Percentiles rank a stretch among this genome's conserved stretches.
Evolutionary conservation across 2,329 filamentous ascomycete genomes (phyloP).

Genomic region (Fusarium kyushuense): DNA sequence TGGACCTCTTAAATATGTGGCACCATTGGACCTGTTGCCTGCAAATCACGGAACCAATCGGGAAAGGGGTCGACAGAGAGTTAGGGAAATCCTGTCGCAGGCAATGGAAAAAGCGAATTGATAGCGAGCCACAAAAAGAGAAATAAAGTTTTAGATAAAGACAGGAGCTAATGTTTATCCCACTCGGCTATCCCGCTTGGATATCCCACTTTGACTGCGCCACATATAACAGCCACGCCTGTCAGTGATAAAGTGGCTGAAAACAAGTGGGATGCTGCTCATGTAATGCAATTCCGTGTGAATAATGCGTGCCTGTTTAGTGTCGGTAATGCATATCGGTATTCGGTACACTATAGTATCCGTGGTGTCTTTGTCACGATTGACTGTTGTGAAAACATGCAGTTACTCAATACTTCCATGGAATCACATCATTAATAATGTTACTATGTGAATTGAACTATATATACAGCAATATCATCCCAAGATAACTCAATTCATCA

Average conservation of each 20-base stretch:
- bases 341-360: background rate
- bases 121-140: accelerated
- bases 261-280: background rate
- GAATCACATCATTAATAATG: background rate
- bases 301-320: background rate
- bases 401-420: background rate
- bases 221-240: background rate
- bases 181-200: slow-evolving; percentile 32
- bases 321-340: background rate
- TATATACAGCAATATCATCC: slow-evolving; percentile 1
- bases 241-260: background rate
- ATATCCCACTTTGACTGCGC: background rate
- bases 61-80: background rate
- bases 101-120: background rate
- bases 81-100: accelerated
- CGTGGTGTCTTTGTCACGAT: background rate
- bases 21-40: background rate
- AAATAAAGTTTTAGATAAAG: no score
- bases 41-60: background rate
- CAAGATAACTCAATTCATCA: background rate
- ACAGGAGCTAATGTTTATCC: no score
- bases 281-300: background rate
- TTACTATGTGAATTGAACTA: background rate
- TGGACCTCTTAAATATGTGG: background rate
- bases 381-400: background rate